phyloP scores from a whole-genome alignment of 2,329 filamentous ascomycete species.

The Stachybotrys echinatus region DNA sequence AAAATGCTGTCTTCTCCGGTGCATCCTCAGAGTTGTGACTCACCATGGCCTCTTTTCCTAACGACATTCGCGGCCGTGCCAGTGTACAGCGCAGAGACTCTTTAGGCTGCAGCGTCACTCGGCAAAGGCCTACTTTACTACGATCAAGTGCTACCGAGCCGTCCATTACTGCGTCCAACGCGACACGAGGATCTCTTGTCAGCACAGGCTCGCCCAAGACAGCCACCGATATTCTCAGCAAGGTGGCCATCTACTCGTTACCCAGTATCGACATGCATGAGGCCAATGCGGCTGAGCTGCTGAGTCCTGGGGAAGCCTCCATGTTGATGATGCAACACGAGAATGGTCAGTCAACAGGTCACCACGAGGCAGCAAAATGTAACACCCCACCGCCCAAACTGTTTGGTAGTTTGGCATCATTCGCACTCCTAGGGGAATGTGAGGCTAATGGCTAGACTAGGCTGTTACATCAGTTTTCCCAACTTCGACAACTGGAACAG shows the following conservation, averaged over 20 bases:
- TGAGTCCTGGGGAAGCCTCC: background rate
- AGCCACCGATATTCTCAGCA: conserved; percentile 50
- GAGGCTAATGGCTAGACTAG: conserved; percentile 5
- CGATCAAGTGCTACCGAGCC: conserved; percentile 52
- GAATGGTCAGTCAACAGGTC: background rate
- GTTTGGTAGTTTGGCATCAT: background rate
- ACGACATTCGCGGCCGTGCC: background rate
- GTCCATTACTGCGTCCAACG: conserved; percentile 51
- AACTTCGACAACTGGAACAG: conserved; percentile 64
- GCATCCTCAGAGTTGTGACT: background rate
- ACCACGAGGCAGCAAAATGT: background rate
- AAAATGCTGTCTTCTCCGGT: background rate
- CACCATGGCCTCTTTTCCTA: conserved; percentile 17
- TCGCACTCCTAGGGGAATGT: background rate
- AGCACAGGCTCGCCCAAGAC: conserved; percentile 42
- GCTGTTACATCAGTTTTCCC: conserved; percentile 67
- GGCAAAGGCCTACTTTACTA: conserved; percentile 47
- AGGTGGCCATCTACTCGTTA: conserved; percentile 43
- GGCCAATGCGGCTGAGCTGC: background rate
- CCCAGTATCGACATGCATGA: background rate
- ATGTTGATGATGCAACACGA: background rate
- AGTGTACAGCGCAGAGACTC: conserved; percentile 15
- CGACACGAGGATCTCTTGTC: conserved; percentile 44
- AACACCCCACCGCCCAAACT: background rate
- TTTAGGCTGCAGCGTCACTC: conserved; percentile 15